phyloP scores from a whole-genome alignment of 1,284 basidiomycete genomes.

The Acaromyces ingoldii region DNA sequence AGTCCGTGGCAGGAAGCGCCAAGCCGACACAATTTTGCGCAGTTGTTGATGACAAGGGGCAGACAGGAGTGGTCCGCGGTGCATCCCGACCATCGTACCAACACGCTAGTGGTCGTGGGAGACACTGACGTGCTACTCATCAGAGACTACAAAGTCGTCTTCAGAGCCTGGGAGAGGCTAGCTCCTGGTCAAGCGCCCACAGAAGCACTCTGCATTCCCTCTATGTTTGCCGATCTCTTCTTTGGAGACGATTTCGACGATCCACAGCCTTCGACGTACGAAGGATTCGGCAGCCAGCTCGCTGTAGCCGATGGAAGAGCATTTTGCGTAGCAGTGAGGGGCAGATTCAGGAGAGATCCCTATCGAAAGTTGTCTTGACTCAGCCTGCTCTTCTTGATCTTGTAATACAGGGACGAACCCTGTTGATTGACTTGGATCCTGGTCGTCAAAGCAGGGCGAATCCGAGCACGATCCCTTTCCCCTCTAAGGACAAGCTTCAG shows the following conservation, averaged over 20 bases:
- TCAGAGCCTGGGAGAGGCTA: background rate
- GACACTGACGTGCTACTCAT: conserved; percentile 31
- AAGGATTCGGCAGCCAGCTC: too few relatives aligned
- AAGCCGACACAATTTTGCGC: conserved; percentile 17
- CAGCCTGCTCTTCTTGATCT: background rate
- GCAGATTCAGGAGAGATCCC: background rate
- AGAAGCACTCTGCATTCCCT: too few relatives aligned
- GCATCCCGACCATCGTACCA: conserved; percentile 32
- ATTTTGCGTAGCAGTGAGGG: conserved; percentile 15
- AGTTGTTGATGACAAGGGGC: conserved; percentile 20
- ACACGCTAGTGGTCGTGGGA: conserved; percentile 34
- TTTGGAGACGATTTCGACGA: background rate
- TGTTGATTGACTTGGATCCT: background rate
- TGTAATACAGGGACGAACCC: background rate
- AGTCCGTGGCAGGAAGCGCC: background rate
- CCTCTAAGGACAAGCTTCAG: too few relatives aligned
- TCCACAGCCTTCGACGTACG: background rate
- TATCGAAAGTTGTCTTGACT: background rate
- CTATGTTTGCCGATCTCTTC: background rate
- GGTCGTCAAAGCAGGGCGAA: too few relatives aligned
- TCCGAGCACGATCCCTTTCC: too few relatives aligned
- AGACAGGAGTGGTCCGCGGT: conserved; percentile 37
- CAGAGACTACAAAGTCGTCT: conserved; percentile 20
- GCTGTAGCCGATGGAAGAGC: conserved; percentile 27
- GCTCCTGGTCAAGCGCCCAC: too few relatives aligned